A percentile compares a stretch with the other conserved stretches of the same genome.
These are phyloP conservation scores for Citrus hindsii DNA, from an alignment of 345 rosid genomes.

Conservation along the genomic window DNA sequence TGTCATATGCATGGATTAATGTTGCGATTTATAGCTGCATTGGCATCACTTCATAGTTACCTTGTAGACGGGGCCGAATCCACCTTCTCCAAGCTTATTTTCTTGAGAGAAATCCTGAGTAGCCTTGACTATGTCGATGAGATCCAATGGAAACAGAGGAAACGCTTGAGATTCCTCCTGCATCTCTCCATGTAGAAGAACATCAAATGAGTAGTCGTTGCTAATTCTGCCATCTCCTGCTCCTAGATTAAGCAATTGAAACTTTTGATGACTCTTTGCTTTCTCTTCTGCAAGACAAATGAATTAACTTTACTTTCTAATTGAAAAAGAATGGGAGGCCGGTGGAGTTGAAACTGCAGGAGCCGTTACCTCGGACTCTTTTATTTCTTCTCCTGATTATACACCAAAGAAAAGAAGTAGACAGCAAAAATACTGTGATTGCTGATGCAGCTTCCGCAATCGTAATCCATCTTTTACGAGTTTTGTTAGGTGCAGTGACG, in stretches of 20 bases:
- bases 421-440: not conserved
- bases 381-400: not conserved
- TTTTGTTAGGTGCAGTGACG: not conserved
- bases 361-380: not conserved
- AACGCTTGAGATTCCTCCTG: slow-evolving; percentile 13
- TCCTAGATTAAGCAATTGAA: slow-evolving; percentile 10
- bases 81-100: slow-evolving; percentile 44
- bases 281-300: not conserved
- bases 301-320: not conserved
- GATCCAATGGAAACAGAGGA: slow-evolving; percentile 8
- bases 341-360: not conserved
- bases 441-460: slow-evolving; percentile 1
- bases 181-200: not conserved
- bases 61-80: slow-evolving; percentile 43
- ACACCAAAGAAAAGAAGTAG: not conserved
- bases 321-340: not conserved
- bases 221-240: not conserved
- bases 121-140: slow-evolving; percentile 5
- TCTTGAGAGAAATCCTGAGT: slow-evolving; percentile 20
- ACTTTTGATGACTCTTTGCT: slow-evolving; percentile 13
- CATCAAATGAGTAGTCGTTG: not conserved
- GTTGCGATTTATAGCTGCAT: not conserved
- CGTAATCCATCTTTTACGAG: slow-evolving; percentile 1
- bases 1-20: not conserved
- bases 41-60: slow-evolving; percentile 6